phyloP scores from a whole-genome alignment of 2,329 filamentous ascomycete genomes.

The Metarhizium sp. region DNA sequence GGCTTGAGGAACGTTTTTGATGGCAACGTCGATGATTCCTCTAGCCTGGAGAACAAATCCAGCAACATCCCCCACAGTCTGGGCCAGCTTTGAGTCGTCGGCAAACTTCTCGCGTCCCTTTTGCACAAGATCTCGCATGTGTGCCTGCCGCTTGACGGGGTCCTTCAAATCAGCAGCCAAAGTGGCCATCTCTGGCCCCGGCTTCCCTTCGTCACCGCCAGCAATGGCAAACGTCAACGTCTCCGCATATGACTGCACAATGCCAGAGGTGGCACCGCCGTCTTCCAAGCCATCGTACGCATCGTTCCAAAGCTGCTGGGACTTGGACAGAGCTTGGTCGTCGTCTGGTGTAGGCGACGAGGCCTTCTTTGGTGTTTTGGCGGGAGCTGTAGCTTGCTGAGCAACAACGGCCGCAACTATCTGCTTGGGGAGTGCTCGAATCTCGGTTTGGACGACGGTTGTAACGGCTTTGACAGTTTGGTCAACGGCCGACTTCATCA shows the following conservation, averaged over 20 bases:
- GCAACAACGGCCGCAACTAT: slow-evolving; percentile 5
- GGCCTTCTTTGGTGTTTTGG: neutral
- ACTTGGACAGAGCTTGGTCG: slow-evolving; percentile 3
- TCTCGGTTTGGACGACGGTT: slow-evolving; percentile 6
- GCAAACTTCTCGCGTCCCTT: slow-evolving; percentile 8
- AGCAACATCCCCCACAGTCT: slow-evolving; percentile 8
- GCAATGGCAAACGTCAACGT: slow-evolving; percentile 7
- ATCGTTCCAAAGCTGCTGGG: slow-evolving; percentile 8
- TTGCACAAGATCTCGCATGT: slow-evolving; percentile 7
- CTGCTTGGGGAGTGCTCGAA: slow-evolving; percentile 7
- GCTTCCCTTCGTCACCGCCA: slow-evolving; percentile 2
- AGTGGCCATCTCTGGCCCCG: neutral
- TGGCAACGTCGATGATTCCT: slow-evolving; percentile 7
- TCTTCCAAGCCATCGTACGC: slow-evolving; percentile 7
- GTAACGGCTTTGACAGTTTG: slow-evolving; percentile 7
- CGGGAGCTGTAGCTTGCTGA: neutral
- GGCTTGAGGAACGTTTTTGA: slow-evolving; percentile 7
- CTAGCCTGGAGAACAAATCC: slow-evolving; percentile 8
- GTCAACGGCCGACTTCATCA: slow-evolving; percentile 8
- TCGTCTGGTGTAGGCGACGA: slow-evolving; percentile 1
- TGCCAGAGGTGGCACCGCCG: slow-evolving; percentile 3
- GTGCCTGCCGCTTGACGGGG: slow-evolving; percentile 7
- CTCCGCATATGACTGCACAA: slow-evolving; percentile 6
- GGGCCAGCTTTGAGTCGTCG: slow-evolving; percentile 6
- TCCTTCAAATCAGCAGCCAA: slow-evolving; percentile 6